Conservation (phyloP, 1,139 yeast species). For the Suhomyces chickasaworum region DNA sequence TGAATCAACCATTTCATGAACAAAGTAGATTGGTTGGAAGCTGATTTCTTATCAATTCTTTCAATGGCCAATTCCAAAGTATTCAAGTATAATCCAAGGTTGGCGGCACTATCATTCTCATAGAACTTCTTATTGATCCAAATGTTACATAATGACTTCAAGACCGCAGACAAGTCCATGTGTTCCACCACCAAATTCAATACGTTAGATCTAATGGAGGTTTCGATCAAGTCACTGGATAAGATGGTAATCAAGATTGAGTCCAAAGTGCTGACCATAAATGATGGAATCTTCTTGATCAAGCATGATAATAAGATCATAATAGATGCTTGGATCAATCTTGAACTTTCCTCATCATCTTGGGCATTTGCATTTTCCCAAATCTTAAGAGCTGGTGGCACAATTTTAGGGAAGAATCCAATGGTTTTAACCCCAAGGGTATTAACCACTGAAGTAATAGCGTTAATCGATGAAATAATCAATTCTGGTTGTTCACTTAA, state of each 20-base stretch:
- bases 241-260: conserved; percentile 62
- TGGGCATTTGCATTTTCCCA: conserved; percentile 40
- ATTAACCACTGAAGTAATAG: conserved; percentile 68
- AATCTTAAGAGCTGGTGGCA: conserved; percentile 70
- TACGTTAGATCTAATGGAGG: conserved; percentile 64
- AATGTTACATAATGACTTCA: conserved; percentile 60
- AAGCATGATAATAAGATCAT: conserved; percentile 73
- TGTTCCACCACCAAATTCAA: conserved; percentile 65
- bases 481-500: conserved; percentile 58
- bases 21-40: conserved; percentile 66
- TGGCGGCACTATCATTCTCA: conserved; percentile 46
- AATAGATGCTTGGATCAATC: conserved; percentile 62
- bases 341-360: conserved; percentile 28
- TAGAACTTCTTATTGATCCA: conserved; percentile 53
- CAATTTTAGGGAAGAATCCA: conserved; percentile 80
- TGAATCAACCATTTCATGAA: conserved; percentile 72
- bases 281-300: conserved; percentile 83
- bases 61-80: conserved; percentile 67
- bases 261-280: conserved; percentile 69
- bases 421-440: conserved; percentile 83
- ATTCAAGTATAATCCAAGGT: conserved; percentile 72
- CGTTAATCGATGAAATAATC: conserved; percentile 73
- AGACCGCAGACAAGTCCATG: conserved; percentile 64
- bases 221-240: conserved; percentile 57
- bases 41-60: conserved; percentile 69